These are phyloP conservation scores for Elymus sibiricus DNA, from an alignment of 176 grass and related monocot species.

Conservation along the genomic window DNA sequence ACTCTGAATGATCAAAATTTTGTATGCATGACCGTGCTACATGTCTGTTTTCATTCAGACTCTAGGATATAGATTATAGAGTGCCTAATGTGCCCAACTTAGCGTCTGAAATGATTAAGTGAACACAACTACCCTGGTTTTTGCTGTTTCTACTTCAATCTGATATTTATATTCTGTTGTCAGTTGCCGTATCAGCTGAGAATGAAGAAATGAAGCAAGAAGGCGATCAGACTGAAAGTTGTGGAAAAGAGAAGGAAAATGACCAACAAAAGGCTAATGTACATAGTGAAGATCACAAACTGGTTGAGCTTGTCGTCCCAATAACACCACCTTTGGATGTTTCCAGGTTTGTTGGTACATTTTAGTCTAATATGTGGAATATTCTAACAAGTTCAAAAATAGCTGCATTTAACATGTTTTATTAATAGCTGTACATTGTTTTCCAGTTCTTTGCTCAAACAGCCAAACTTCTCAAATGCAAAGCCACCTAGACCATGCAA, in stretches of 20 bases:
- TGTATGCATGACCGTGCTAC: neutral
- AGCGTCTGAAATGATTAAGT: neutral
- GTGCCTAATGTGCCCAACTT: neutral
- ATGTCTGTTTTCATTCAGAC: constrained; percentile 9
- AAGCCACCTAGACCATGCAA: constrained; percentile 70
- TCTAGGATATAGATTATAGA: neutral
- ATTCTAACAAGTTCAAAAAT: neutral
- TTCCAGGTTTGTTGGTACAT: constrained; percentile 52
- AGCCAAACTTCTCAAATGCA: constrained; percentile 67
- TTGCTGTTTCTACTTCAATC: constrained; percentile 7
- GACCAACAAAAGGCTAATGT: constrained; percentile 56
- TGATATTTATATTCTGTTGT: constrained; percentile 28
- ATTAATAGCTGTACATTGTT: neutral
- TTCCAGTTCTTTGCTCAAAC: constrained; percentile 63
- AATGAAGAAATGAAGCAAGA: constrained; percentile 61
- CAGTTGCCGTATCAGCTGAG: constrained; percentile 32
- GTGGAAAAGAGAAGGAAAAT: constrained; percentile 63
- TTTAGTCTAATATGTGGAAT: neutral
- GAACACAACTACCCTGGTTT: neutral
- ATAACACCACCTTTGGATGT: constrained; percentile 70
- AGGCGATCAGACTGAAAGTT: constrained; percentile 43
- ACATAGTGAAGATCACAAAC: constrained; percentile 41
- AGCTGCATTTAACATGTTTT: neutral
- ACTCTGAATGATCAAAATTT: neutral
- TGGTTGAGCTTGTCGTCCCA: constrained; percentile 51